A percentile compares a stretch with the other conserved stretches of the same genome.
These are phyloP conservation scores for Mucor velutinosus DNA, from an alignment of 371 early-diverging fungal genomes.

Conservation along the genomic window DNA sequence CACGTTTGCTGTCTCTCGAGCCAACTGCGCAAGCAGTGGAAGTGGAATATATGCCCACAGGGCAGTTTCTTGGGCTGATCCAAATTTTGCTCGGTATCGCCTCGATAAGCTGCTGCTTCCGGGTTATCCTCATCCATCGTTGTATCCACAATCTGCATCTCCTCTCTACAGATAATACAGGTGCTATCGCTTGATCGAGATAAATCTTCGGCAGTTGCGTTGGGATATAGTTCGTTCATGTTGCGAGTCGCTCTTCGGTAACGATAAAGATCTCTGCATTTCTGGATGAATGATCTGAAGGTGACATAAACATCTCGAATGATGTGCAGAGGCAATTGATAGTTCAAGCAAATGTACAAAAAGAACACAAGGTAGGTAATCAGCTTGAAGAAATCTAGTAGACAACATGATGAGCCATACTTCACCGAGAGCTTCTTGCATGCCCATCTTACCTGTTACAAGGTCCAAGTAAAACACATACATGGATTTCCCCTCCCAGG, in stretches of 20 bases:
- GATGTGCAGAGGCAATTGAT: slow-evolving; percentile 91
- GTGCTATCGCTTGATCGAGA: slow-evolving; percentile 78
- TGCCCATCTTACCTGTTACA: slow-evolving; percentile 59
- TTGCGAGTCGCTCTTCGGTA: slow-evolving; percentile 93
- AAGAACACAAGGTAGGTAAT: slow-evolving; percentile 88
- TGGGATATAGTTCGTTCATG: slow-evolving; percentile 94
- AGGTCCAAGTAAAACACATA: slow-evolving; percentile 89
- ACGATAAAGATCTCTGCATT: slow-evolving; percentile 84
- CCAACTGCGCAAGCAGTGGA: slow-evolving; percentile 97
- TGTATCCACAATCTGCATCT: slow-evolving; percentile 63
- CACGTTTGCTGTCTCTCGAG: slow-evolving; percentile 98
- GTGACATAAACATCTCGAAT: slow-evolving; percentile 96
- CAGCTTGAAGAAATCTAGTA: slow-evolving; percentile 84
- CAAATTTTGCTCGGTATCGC: slow-evolving; percentile 30
- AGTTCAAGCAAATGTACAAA: slow-evolving; percentile 75
- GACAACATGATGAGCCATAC: neutral
- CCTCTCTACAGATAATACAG: slow-evolving; percentile 97
- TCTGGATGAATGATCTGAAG: slow-evolving; percentile 83
- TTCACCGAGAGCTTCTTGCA: too few species aligned
- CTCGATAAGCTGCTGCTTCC: slow-evolving; percentile 25
- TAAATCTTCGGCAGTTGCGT: slow-evolving; percentile 85
- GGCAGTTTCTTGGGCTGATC: slow-evolving; percentile 91
- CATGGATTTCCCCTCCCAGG: slow-evolving; percentile 95
- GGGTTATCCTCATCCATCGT: slow-evolving; percentile 14
- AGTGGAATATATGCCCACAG: slow-evolving; percentile 98